phyloP scores from a whole-genome alignment of 1,284 basidiomycete species.

The Ganoderma sinense region DNA sequence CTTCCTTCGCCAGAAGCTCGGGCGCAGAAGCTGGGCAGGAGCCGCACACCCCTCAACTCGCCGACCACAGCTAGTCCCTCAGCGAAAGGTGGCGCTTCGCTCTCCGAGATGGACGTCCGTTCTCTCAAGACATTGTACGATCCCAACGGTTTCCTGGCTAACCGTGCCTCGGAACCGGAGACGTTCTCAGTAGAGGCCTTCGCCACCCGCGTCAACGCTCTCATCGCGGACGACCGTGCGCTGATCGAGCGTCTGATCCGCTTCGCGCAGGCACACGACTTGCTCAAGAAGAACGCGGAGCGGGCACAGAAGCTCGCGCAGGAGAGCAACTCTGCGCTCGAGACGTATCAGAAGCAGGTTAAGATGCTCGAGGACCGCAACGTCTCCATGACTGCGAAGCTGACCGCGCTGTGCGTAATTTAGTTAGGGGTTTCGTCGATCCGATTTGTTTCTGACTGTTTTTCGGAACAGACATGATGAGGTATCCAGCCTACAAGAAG shows the following conservation, averaged over 20 bases:
- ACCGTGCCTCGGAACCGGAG: constrained; percentile 32
- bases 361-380: constrained; percentile 81
- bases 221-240: constrained; percentile 82
- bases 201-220: constrained; percentile 75
- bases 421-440: background rate
- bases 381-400: constrained; percentile 54
- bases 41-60: constrained; percentile 43
- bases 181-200: constrained; percentile 78
- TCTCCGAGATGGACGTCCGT: constrained; percentile 83
- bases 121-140: constrained; percentile 80
- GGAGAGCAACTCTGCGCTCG: constrained; percentile 78
- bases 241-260: constrained; percentile 84
- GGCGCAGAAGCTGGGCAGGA: constrained; percentile 64
- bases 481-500: constrained; percentile 65
- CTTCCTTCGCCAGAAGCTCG: constrained; percentile 84
- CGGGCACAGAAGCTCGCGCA: constrained; percentile 88
- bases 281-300: constrained; percentile 90
- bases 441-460: background rate
- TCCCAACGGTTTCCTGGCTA: constrained; percentile 44
- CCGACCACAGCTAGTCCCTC: constrained; percentile 47
- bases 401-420: constrained; percentile 61
- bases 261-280: constrained; percentile 86
- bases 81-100: constrained; percentile 49
- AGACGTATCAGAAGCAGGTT: constrained; percentile 91
- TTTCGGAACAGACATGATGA: constrained; percentile 68